Base-by-base conservation (phyloP, 179 eudicot species). In the Nepenthes alata region DNA sequence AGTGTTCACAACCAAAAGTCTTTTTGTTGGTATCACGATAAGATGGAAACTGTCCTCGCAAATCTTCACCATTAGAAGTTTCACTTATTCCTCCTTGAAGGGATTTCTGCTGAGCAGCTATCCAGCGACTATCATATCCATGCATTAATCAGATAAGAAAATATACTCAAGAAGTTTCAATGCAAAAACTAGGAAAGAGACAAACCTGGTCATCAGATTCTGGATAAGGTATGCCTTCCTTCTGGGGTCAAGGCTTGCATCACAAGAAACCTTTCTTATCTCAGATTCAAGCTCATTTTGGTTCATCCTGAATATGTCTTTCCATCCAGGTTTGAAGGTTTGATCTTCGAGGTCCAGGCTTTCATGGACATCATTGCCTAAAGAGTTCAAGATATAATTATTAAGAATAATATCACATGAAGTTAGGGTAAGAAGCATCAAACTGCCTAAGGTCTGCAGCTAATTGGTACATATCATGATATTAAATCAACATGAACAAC, bases 251-350 rank as follows among this genome's bases (percentile, higher is more conserved):
- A 91, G 89, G 70, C 86, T 80, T 68, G 95, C 76, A 71, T 91
- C 98, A 59, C 89, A 86, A 62, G 91, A 91, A 53, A 91, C 96
- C 81, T 86, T 91, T 76, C 95, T 77, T 65, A 91, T 89, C 82
- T 91, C 98, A 66, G 95, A 77, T 70, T 91, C 98, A 53, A 91
- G 95, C 74, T 91, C 98, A 78, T 76, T 91, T 72, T 91, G 98
- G 69, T 91, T 91, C 98, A 91, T 91, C 59, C 98, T 77, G 77
- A 91, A 91, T 13, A 91, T 91, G 65, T 91, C 98, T 64, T 86
- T 88, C 98, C 98, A 91, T 37, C 98, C 98, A 75, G 98, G 98
- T 86, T 88, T 91, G 76, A 91, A 91, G 48, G 85, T 86, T 53
- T 78, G 79, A 57, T 86, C 95, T 74, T 71, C 79, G 16, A 59